Base-by-base conservation (phyloP, 2,329 filamentous ascomycete species). In the Fusarium chuoi region DNA sequence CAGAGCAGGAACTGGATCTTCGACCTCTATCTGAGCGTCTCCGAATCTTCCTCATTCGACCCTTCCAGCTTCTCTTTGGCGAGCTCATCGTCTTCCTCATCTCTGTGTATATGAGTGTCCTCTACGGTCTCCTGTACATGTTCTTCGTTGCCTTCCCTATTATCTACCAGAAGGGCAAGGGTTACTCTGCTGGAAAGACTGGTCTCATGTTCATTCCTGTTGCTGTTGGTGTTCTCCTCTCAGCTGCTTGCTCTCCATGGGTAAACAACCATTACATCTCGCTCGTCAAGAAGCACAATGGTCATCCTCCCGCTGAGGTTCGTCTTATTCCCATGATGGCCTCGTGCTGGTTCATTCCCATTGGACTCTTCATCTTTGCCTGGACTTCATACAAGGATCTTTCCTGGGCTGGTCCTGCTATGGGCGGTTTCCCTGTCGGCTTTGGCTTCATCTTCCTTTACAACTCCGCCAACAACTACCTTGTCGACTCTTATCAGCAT, bases 171-270 rank as follows among this genome's bases (percentile, higher is more conserved):
- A 86, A 90, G 81, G 92, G 93, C 67, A 97, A 97, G 83, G 93
- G 93, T 6, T 97, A 92, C 82, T 90, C 87, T 7, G 88, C 93
- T 35, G 89, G 92, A 41, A 91, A 85, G 35, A 95, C 94, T 0
- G 94, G 94, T 52, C 86, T 97, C 14, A 96, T 96, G 92, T 97
- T 97, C 82, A 95, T 96, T 71, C 94, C 94, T 4, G 81, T 96
- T 51, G 93, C 94, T 13, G 84, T 96, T 24, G 94, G 94, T 57
- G 93, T 96, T 22, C 24, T 96, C 4, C 68, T 84, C 46, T 93
- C 92, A 3, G 92, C 94, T 22, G 78, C 83, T 18, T 93, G 90
- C 81, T 85, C 93, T 2, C 92, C 94, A 0, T 75, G 92, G 0
- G 90, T 97, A 78, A 97, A 97, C 87, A 92, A 89, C 69, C 92